Conservation (phyloP, 2,329 filamentous ascomycete species). For the Microascus cirrosus region DNA sequence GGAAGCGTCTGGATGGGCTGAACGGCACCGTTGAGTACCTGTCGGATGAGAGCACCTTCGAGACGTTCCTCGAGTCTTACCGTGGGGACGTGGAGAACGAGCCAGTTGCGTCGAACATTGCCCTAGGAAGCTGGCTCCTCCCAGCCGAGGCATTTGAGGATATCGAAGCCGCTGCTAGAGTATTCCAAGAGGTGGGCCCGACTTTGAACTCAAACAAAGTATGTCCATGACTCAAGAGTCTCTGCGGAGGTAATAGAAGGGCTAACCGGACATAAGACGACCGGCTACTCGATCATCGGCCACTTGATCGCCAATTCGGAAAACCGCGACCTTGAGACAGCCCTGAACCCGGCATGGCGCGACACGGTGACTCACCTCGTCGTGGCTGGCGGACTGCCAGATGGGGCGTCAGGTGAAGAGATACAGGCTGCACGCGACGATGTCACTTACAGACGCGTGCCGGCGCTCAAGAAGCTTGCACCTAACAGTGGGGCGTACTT, state of each 20-base stretch:
- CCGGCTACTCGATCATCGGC: constrained; percentile 14
- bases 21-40: background rate
- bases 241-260: background rate
- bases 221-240: background rate
- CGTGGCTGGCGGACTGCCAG: constrained; percentile 10
- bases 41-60: background rate
- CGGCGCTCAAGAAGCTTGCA: constrained; percentile 20
- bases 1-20: background rate
- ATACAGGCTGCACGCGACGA: constrained; percentile 12
- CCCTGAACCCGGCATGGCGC: constrained; percentile 17
- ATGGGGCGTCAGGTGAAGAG: constrained; percentile 8
- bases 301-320: constrained; percentile 15
- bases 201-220: background rate
- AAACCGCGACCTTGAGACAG: constrained; percentile 12
- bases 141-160: background rate
- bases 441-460: constrained; percentile 16
- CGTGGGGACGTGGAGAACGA: background rate
- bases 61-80: background rate
- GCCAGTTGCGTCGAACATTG: background rate
- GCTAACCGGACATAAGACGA: background rate
- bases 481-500: constrained; percentile 28
- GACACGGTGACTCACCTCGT: constrained; percentile 10
- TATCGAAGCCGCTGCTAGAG: background rate
- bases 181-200: background rate
- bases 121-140: background rate